Percentiles rank a stretch among this genome's conserved stretches.
These are phyloP conservation scores for Cinchona pubescens DNA, from an alignment of 257 asterid species.

Conservation along the genomic window DNA sequence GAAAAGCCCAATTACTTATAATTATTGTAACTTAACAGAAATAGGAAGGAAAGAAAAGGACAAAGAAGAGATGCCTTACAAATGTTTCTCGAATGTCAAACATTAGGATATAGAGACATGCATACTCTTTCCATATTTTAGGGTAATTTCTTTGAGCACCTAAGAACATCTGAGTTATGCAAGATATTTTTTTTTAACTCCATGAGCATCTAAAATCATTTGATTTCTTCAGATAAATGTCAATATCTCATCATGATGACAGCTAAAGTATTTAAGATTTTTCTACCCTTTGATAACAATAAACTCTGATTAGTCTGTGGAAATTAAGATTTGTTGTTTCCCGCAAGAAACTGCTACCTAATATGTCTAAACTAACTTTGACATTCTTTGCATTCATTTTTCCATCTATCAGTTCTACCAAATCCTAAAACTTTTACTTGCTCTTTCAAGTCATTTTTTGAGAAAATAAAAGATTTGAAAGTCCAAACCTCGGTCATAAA, in stretches of 20 bases:
- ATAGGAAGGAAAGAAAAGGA: neutral
- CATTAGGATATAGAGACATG: neutral
- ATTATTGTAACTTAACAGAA: slow-evolving; percentile 15
- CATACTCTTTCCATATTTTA: neutral
- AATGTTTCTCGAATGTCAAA: neutral
- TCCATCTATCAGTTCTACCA: neutral
- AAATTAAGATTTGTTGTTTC: neutral
- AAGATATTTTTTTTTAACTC: neutral
- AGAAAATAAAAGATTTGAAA: neutral
- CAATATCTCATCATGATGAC: neutral
- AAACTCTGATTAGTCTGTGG: neutral
- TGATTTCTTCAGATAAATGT: no score
- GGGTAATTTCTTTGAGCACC: neutral
- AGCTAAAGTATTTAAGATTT: neutral
- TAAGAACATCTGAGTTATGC: neutral
- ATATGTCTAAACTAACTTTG: neutral
- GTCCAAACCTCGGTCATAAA: neutral
- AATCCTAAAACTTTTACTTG: neutral
- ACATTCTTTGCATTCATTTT: neutral
- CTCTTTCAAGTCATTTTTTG: neutral
- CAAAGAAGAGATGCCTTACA: neutral
- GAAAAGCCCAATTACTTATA: slow-evolving; percentile 22
- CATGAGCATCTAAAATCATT: neutral
- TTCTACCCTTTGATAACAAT: neutral
- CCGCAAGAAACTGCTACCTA: neutral